These are phyloP conservation scores for Chlorella sorokiniana DNA, from an alignment of 139 green algal species.

Conservation along the genomic window DNA sequence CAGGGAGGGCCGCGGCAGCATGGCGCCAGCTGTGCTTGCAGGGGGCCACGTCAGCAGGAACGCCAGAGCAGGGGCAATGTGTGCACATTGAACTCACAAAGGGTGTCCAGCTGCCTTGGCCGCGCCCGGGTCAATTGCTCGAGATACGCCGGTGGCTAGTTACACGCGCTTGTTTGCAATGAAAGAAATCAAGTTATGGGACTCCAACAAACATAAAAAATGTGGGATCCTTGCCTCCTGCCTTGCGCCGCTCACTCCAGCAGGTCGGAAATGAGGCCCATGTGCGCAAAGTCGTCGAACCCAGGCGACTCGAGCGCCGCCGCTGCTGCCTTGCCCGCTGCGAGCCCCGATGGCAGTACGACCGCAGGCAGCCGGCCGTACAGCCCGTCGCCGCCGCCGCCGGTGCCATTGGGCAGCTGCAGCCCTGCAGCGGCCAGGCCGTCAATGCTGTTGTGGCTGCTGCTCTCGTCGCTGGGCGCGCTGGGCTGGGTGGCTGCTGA, in stretches of 20 bases:
- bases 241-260: conserved; percentile 61
- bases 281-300: conserved; percentile 86
- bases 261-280: conserved; percentile 82
- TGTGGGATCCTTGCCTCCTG: no score
- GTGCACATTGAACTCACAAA: no score
- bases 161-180: no score
- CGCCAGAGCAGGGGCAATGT: no score
- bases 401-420: neutral
- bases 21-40: no score
- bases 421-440: neutral
- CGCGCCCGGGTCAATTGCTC: no score
- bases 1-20: no score
- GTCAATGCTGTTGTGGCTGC: conserved; percentile 1
- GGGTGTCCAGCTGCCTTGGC: no score
- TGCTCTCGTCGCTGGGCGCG: neutral
- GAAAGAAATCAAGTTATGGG: no score
- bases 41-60: no score
- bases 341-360: neutral
- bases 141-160: no score
- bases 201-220: no score
- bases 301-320: conserved; percentile 58
- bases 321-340: neutral
- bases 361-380: neutral
- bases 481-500: neutral
- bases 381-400: neutral